Evolutionary conservation across 208 protist species (phyloP), one percentile per base, ranked within the genome.

Genomic region (Vickermania spadyakhi): DNA sequence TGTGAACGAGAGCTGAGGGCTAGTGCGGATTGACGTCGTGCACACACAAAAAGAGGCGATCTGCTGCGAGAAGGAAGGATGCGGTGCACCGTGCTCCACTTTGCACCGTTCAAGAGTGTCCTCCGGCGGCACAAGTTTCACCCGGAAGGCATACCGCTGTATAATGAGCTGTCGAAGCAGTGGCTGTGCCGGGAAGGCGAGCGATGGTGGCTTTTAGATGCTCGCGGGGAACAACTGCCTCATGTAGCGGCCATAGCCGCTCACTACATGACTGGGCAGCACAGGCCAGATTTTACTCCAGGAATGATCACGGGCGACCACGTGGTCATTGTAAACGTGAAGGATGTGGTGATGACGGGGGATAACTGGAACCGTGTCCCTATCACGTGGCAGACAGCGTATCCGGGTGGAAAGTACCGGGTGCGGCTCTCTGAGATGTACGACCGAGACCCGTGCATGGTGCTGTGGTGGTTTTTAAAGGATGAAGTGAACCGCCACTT

Each of bases 391-490:
- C 84, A 94, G 62, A 93, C 89, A 28, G 83, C 82, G 25, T 96
- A 96, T 77, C 89, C 89, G 1, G 86, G 86, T 31, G 89, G 89
- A 27, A 89, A 91, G 73, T 96, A 96, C 62, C 86, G 89, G 31
- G 79, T 96, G 55, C 84, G 89, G 0, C 77, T 91, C 18, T 86
- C 82, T 1, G 86, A 96, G 54, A 93, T 96, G 89, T 96, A 93
- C 72, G 84, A 96, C 67, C 86, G 89, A 1, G 89, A 96, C 63
- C 89, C 89, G 2, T 96, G 89, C 75, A 96, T 96, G 89, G 73
- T 96, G 29, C 91, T 96, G 84, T 96, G 83, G 81, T 91, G 84
- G 81, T 96, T 81, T 60, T 57, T 96, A 4, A 91, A 91, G 66
- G 84, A 93, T 63, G 86, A 96, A 60, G 86, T 96, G 25, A 96